Percentiles rank a stretch among this genome's conserved stretches.
These are phyloP conservation scores for Gymnopilus dilepis DNA, from an alignment of 768 basidiomycete genomes.

Conservation along the genomic window DNA sequence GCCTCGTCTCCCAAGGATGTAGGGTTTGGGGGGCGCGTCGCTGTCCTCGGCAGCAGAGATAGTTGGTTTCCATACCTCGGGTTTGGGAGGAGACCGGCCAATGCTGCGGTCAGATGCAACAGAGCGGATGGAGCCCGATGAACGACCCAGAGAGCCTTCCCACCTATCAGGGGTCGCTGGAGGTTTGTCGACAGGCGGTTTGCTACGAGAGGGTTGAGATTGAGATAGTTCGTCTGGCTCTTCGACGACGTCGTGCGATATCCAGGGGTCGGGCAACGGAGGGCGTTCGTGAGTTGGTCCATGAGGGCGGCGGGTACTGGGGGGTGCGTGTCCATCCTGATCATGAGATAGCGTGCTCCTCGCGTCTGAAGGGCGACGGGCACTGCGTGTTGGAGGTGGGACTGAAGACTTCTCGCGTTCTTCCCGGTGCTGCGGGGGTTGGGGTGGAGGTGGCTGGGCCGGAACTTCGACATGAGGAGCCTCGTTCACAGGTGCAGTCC, in stretches of 20 bases:
- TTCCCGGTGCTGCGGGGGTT: constrained; percentile 17
- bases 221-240: constrained; percentile 29
- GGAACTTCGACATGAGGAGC: constrained; percentile 13
- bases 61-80: constrained; percentile 56
- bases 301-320: constrained; percentile 21
- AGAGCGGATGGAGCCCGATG: constrained; percentile 33
- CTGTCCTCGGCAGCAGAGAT: constrained; percentile 51
- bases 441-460: constrained; percentile 9
- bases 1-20: constrained; percentile 47
- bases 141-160: constrained; percentile 28
- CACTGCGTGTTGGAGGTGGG: constrained; percentile 8
- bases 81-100: constrained; percentile 39
- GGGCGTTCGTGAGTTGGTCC: constrained; percentile 18
- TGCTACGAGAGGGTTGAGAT: constrained; percentile 23
- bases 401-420: constrained; percentile 22
- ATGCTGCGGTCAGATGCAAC: constrained; percentile 36
- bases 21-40: constrained; percentile 34
- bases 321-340: constrained; percentile 20
- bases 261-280: constrained; percentile 17
- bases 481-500: constrained; percentile 6
- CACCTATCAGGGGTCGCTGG: constrained; percentile 25
- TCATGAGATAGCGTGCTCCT: constrained; percentile 21
- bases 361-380: constrained; percentile 30
- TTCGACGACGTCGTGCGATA: constrained; percentile 20
- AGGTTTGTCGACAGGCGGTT: constrained; percentile 22